These are phyloP conservation scores for Onygenales sp. DNA, from an alignment of 2,329 filamentous ascomycete species.

Conservation along the genomic window DNA sequence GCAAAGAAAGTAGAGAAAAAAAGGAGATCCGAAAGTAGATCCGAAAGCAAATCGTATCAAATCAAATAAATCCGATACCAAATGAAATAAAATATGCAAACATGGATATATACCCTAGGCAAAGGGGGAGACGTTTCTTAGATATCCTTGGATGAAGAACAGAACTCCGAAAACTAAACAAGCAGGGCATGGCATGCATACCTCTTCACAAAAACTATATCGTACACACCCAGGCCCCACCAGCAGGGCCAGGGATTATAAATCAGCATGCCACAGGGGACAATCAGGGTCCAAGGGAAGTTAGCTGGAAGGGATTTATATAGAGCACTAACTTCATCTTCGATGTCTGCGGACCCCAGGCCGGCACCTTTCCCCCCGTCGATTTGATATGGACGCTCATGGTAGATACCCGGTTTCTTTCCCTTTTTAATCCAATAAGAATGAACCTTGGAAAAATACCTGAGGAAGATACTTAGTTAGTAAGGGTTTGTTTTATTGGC, in stretches of 20 bases:
- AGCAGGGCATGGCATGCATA: background rate
- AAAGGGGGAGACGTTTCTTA: too few species aligned
- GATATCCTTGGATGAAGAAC: too few species aligned
- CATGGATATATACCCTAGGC: too few species aligned
- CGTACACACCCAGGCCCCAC: background rate
- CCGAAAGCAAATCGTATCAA: background rate
- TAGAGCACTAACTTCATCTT: constrained; percentile 7
- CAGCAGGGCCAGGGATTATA: background rate
- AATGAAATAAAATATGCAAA: too few species aligned
- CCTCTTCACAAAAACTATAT: constrained; percentile 10
- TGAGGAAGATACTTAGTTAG: too few species aligned
- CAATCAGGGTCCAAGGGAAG: background rate
- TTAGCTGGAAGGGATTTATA: background rate
- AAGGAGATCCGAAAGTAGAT: background rate
- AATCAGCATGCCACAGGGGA: constrained; percentile 3
- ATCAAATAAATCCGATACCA: background rate
- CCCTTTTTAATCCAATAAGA: background rate
- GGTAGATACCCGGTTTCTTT: background rate
- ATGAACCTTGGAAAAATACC: too few species aligned
- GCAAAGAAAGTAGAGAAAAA: background rate
- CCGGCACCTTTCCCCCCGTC: constrained; percentile 1
- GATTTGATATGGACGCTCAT: constrained; percentile 10
- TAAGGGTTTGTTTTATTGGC: background rate
- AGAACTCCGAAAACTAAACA: background rate
- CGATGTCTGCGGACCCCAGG: constrained; percentile 7